Base-by-base conservation (phyloP, 2,329 filamentous ascomycete genomes). In the Cylindrodendrum hubeiense region DNA sequence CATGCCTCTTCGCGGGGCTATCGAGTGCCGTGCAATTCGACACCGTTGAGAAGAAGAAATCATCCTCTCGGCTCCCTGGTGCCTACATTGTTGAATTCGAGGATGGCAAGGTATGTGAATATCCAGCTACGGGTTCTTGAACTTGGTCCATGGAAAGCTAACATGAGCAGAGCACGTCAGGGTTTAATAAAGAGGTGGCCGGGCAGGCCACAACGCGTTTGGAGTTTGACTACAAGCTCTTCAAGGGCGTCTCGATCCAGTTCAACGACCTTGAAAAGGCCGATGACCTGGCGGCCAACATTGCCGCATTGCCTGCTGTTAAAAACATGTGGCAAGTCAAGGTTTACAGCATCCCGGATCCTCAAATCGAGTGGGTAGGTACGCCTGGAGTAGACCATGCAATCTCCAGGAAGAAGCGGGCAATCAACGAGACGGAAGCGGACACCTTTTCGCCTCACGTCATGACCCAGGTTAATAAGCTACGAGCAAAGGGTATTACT, bases 401-500 rank as follows among this genome's bases (percentile, higher is more conserved):
- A 4, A 63, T 39, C 15, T 33, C 58, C 6, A 62, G 67, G 12
- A 76, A 68, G 28, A 67, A 66, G 12, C 2, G 55, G 63, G 4
- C 53, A 34, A 62, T 57, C 17, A 70, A 76, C 10, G 60, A 67
- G 5, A 30, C 44, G 3, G 46, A 24, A 0, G 63, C 65, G 4
- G 82, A 85, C 61, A 80, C 76, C 0, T 85, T 84, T 64, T 78
- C 81, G n/a, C 81, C 86, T 2, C 86, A 89, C 55, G 72, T 85
- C 66, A 87, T 87, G 85, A 87, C 85, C 3, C 86, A 88, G 75
- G 82, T 89, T n/a, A 82, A 87, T 74, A 83, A 84, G 80, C 78
- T 89, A 37, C 80, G 80, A 37, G 82, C 81, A 8, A 75, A 83
- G 62, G 86, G 85, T 1, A 67, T 84, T 57, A 83, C 80, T 0